A percentile compares a stretch with the other conserved stretches of the same genome.
Conservation (phyloP, 164 flowering plant species). For the Litsea cubeba region DNA sequence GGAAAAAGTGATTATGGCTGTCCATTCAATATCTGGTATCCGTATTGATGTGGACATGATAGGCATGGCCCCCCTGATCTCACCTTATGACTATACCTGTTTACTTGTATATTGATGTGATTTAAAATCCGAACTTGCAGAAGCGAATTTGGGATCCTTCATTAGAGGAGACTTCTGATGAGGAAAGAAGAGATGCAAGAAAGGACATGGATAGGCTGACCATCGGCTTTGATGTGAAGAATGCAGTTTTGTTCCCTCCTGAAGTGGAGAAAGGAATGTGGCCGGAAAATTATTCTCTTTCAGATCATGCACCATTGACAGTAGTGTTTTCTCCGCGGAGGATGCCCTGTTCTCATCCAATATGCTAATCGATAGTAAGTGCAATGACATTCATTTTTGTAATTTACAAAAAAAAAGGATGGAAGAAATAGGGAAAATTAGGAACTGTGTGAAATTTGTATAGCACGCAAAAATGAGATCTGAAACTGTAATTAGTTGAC, state of each 20-base stretch:
- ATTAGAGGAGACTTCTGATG: constrained; percentile 26
- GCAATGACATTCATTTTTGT: too few species aligned
- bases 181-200: constrained; percentile 13
- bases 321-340: constrained; percentile 83
- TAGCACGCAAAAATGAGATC: too few species aligned
- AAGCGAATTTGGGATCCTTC: constrained; percentile 68
- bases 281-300: constrained; percentile 94
- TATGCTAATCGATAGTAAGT: constrained; percentile 10
- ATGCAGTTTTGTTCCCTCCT: constrained; percentile 90
- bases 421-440: too few species aligned
- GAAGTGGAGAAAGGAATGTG: constrained; percentile 93
- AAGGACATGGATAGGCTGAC: constrained; percentile 30
- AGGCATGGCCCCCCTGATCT: too few species aligned
- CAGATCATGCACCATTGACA: constrained; percentile 94
- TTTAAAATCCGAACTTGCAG: constrained; percentile 29
- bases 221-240: constrained; percentile 76
- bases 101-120: too few species aligned
- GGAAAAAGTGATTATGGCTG: too few species aligned
- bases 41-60: too few species aligned
- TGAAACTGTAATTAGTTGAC: too few species aligned
- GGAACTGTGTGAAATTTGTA: too few species aligned
- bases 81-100: too few species aligned
- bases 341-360: constrained; percentile 61
- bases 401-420: too few species aligned
- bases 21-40: too few species aligned